Conservation (phyloP, 805 yeast species). For the Kluyveromyces siamensis region DNA sequence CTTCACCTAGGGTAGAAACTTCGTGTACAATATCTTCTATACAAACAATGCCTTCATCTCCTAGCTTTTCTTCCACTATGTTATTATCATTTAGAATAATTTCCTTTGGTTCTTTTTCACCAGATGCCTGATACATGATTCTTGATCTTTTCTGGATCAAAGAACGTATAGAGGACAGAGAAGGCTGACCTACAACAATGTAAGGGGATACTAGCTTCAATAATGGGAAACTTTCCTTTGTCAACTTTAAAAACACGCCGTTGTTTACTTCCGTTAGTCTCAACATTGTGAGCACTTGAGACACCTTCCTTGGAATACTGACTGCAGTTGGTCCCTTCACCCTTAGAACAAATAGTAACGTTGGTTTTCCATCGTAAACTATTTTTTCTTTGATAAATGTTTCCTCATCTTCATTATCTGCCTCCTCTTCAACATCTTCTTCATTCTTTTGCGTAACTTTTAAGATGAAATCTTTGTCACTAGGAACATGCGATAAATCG, state of each 20-base stretch:
- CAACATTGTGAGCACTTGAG: slow-evolving; percentile 48
- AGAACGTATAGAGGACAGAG: slow-evolving; percentile 62
- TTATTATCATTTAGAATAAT: slow-evolving; percentile 63
- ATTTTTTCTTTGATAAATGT: slow-evolving; percentile 26
- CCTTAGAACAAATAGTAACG: slow-evolving; percentile 58
- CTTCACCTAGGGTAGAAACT: slow-evolving; percentile 51
- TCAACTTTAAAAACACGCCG: slow-evolving; percentile 64
- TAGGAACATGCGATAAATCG: slow-evolving; percentile 18
- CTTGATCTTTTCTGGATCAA: slow-evolving; percentile 71
- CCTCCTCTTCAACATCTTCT: slow-evolving; percentile 10
- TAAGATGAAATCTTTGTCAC: slow-evolving; percentile 28
- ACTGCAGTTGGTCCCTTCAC: slow-evolving; percentile 56
- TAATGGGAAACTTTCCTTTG: slow-evolving; percentile 49
- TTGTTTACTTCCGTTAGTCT: slow-evolving; percentile 52
- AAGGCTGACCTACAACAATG: slow-evolving; percentile 64
- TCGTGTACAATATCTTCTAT: slow-evolving; percentile 75
- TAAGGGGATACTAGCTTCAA: slow-evolving; percentile 65
- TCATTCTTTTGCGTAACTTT: slow-evolving; percentile 21
- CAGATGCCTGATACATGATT: slow-evolving; percentile 30
- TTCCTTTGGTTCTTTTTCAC: slow-evolving; percentile 30
- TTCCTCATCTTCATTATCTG: slow-evolving; percentile 22
- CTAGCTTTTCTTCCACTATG: slow-evolving; percentile 62
- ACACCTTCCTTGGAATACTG: slow-evolving; percentile 56
- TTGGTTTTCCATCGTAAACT: slow-evolving; percentile 34
- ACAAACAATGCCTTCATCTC: slow-evolving; percentile 65